These are phyloP conservation scores for Volvox africanus DNA, from an alignment of 139 green algal genomes.

Conservation along the genomic window DNA sequence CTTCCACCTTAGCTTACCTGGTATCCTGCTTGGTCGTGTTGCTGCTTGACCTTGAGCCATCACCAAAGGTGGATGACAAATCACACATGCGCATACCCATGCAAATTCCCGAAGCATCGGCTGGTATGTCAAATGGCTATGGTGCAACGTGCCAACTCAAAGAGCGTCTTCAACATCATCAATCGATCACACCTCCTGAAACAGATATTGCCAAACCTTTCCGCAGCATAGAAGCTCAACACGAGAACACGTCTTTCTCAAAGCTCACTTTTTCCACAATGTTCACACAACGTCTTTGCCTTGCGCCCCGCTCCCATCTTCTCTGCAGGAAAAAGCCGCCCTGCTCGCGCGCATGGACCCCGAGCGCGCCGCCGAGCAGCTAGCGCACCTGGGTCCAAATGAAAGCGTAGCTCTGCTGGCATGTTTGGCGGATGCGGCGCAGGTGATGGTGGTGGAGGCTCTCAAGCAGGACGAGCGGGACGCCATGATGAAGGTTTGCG, in stretches of 20 bases:
- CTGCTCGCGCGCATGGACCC: slow-evolving; percentile 56
- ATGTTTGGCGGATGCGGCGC: slow-evolving; percentile 46
- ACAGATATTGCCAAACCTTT: not conserved
- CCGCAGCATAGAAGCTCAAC: too few relatives aligned
- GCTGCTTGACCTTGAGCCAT: too few relatives aligned
- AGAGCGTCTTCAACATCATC: too few relatives aligned
- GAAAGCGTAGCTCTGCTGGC: slow-evolving; percentile 63
- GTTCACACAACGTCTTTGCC: too few relatives aligned
- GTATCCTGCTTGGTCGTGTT: too few relatives aligned
- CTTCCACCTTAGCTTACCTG: not conserved
- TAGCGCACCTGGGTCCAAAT: slow-evolving; percentile 52
- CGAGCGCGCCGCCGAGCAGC: slow-evolving; percentile 50
- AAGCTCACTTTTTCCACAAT: too few relatives aligned
- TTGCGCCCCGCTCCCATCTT: not conserved
- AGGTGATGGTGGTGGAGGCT: slow-evolving; percentile 52
- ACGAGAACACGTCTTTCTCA: too few relatives aligned
- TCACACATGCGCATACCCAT: not conserved
- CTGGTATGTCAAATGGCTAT: too few relatives aligned
- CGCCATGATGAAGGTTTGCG: slow-evolving; percentile 50
- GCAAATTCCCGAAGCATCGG: too few relatives aligned
- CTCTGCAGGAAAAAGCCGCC: slow-evolving; percentile 54
- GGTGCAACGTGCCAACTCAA: too few relatives aligned
- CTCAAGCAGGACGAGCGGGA: slow-evolving; percentile 54
- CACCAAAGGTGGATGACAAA: not conserved
- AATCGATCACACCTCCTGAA: too few relatives aligned